Base-by-base conservation (phyloP, 805 yeast species). In the Yamadazyma insecticola region DNA sequence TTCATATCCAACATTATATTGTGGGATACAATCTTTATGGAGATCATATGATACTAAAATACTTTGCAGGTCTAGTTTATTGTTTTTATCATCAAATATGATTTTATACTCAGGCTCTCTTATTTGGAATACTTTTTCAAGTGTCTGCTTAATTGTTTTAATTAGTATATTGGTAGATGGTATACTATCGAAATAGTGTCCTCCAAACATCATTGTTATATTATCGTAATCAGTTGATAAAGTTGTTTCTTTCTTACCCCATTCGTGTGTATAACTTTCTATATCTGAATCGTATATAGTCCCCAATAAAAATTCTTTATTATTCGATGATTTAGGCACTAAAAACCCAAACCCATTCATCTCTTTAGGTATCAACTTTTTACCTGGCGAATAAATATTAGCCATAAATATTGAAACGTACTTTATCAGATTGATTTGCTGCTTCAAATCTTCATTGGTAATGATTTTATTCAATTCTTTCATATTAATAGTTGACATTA, bases 191-290 rank as follows among this genome's bases (percentile, higher is more conserved):
- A 59, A 52, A 30, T 56, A 60, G 47, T 82, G 85, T 1, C 97
- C 97, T 4, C 97, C 97, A 44, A 88, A 60, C 97, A 90, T 90
- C 16, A 86, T 71, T 0, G 98, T 92, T 33, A 89, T 50, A 44
- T 83, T 86, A 4, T 87, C 75, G 43, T 78, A 80, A 0, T 62
- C 28, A 10, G 20, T 24, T 12, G 17, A 7, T 10, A 17, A 14
- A 3, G 16, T 10, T 11, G 11, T n/a, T 13, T 24, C 5, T 13
- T 33, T 22, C 5, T 11, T 18, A 9, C 18, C 33, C 13, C 40
- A 24, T 16, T 33, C 30, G 4, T n/a, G 12, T 8, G 30, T 22
- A 30, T 76, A 72, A 42, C 73, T 70, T 47, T 84, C 92, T 14
- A 86, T 74, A 33, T 86, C 87, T 1, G 96, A 85, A 54, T 90